Conservation (phyloP, 345 rosid species). For the Corchorus olitorius region DNA sequence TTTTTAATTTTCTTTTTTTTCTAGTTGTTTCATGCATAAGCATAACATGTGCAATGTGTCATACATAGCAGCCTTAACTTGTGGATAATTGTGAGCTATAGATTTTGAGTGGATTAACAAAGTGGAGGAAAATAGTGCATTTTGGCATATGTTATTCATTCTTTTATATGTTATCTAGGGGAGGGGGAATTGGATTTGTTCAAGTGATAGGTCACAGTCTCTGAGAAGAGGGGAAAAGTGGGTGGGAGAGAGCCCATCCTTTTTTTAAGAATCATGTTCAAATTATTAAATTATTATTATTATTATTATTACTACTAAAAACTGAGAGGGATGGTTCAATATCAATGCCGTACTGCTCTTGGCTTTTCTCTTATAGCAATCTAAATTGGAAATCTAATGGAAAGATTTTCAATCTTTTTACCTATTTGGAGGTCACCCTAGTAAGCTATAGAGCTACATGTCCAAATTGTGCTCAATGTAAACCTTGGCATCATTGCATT, state of each 20-base stretch:
- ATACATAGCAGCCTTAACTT: background rate
- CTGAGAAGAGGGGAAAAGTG: background rate
- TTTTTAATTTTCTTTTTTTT: no score
- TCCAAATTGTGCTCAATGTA: constrained; percentile 12
- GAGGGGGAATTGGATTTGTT: background rate
- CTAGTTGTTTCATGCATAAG: constrained; percentile 10
- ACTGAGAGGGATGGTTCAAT: constrained; percentile 14
- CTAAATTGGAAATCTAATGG: constrained; percentile 21
- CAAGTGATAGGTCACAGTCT: background rate
- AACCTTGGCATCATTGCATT: constrained; percentile 20
- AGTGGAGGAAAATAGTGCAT: constrained; percentile 9
- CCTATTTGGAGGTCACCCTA: constrained; percentile 21
- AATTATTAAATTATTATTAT: background rate
- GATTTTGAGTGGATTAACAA: background rate
- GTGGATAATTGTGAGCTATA: background rate
- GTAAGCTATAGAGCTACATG: background rate
- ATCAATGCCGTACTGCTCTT: constrained; percentile 24
- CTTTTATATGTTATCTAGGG: background rate
- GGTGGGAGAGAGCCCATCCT: background rate
- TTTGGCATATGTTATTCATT: background rate
- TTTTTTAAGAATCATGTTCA: constrained; percentile 2
- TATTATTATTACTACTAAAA: no score
- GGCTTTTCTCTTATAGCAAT: constrained; percentile 10
- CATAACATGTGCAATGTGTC: constrained; percentile 14
- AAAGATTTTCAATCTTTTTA: constrained; percentile 14